Evolutionary conservation across 2,329 filamentous ascomycete species (phyloP), one percentile per base, ranked within the genome.

Genomic region (Chlorencoelia australis): DNA sequence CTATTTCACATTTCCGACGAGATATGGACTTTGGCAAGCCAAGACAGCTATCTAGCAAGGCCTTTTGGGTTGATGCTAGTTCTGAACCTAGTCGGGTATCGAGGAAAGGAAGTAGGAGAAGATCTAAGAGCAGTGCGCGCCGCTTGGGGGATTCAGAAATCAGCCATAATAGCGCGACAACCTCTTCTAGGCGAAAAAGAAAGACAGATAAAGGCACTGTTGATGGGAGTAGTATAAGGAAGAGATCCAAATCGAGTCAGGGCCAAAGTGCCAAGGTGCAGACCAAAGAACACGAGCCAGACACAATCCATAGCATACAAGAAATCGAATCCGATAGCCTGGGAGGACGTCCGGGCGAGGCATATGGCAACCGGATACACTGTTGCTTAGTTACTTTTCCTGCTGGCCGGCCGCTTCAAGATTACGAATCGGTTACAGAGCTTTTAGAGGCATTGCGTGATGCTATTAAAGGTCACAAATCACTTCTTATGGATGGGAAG

Each of bases 31-130:
- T 55, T 43, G 34, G 35, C 10, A 41, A 16, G 17, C 40, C 37
- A 43, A 35, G 33, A 25, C 49, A 37, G 39, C 29, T 42, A 21
- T 49, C 31, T 16, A 47, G 21, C 21, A 49, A 47, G 44, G 42
- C 37, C 2, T 47, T 19, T 39, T 48, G 35, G 46, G 47, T 50
- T 32, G 30, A 45, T 25, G 30, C 33, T 34, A 38, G 42, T 43
- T 16, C 24, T 30, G 41, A 44, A 35, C 44, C 40, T 20, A 48
- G 45, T 21, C 36, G 20, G n/a, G 43, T 28, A 20, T 54, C 64
- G 66, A 31, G 79, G 79, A 63, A 56, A 65, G 42, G 63, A 69
- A 3, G 61, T 79, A 16, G 62, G 79, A 34, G 63, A 67, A 36
- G 75, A 79, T 44, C 33, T 31, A 15, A n/a, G 27, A 43, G 41